Base-by-base conservation (phyloP, 306 rosid species). In the Trichosanthes truncata region DNA sequence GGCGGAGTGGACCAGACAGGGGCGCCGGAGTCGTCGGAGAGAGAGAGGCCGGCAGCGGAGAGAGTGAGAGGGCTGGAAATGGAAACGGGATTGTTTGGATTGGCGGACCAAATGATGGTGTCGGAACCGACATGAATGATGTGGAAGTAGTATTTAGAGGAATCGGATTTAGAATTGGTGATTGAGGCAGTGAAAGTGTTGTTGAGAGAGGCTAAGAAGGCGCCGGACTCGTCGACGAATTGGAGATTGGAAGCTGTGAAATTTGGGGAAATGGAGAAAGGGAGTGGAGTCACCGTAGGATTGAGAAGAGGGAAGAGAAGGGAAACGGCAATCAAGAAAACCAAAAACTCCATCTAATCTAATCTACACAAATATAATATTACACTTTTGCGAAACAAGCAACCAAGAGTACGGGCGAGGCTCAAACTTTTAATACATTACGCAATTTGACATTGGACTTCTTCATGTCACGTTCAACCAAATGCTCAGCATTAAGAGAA, bases 21-120 rank as follows among this genome's bases (percentile, higher is more conserved):
- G 15, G 41, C 49, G 55, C 89, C 92, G 57, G 79, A 69, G 13
- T 71, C 35, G 80, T 86, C 89, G 9, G 66, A 18, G 52, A 94
- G 59, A 48, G 83, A 77, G 25, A 94, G 81, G 62, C 97, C 97
- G 43, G 76, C 20, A 73, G 9, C 26, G 1, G 90, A 86, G 45
- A 94, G 88, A 52, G 65, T 71, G 92, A 94, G 80, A 14, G 38
- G 13, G 69, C 80, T 92, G 46, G 97, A 89, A 77, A 31, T 78
- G 0, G 97, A 86, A 74, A 94, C 83, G 17, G 97, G 85, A 2
- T 81, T 84, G 23, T 84, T 69, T 7, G 83, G 89, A 79, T 94
- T 94, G 9, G 93, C 98, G 8, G 97, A 88, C 97, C 97, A 94
- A 79, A 89, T 85, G 80, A 89, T 57, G 18, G 94, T 65, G 79